Percentiles rank a stretch among this genome's conserved stretches.
These are phyloP conservation scores for Solanum hybrid DNA, from an alignment of 305 asterid genomes.

Conservation along the genomic window DNA sequence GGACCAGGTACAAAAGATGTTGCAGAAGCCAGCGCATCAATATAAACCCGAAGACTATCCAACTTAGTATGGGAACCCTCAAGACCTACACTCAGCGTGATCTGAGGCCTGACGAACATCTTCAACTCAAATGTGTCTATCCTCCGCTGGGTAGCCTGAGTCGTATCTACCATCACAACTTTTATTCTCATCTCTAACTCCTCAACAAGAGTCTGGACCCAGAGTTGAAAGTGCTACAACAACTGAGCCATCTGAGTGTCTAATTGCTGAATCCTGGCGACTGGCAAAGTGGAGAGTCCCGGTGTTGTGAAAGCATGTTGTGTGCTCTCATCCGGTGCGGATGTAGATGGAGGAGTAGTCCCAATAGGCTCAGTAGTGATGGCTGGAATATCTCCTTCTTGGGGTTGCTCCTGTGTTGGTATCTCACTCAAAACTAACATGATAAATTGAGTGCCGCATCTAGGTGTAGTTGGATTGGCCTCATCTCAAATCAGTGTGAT, in stretches of 20 bases:
- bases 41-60: no score
- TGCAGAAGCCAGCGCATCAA: neutral
- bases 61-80: neutral
- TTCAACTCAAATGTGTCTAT: neutral
- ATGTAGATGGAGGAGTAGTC: neutral
- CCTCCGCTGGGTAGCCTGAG: neutral
- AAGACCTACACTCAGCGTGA: neutral
- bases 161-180: neutral
- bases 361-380: neutral
- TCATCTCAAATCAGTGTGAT: neutral
- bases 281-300: neutral
- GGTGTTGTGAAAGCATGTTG: neutral
- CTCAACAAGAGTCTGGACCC: neutral
- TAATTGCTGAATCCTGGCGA: fast-evolving
- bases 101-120: neutral
- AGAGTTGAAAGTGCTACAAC: neutral
- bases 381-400: neutral
- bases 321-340: neutral
- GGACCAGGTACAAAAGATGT: neutral
- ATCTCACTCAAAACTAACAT: neutral
- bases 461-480: neutral
- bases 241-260: neutral
- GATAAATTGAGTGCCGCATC: no score
- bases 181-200: neutral
- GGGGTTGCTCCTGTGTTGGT: neutral